phyloP scores from a whole-genome alignment of 306 rosid genomes.

The Astragalus glycyphyllos region DNA sequence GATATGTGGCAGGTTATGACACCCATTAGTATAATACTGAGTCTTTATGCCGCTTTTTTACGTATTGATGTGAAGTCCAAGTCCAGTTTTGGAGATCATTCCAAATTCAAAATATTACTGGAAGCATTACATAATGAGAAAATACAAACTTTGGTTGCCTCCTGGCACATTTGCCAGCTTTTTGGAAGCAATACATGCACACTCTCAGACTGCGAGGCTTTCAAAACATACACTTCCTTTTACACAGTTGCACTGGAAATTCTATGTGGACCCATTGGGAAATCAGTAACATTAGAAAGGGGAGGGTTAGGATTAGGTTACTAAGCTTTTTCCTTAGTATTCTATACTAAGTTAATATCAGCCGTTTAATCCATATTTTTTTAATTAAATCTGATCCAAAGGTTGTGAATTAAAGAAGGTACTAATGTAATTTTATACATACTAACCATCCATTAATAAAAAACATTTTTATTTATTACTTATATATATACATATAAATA shows the following conservation, averaged over 20 bases:
- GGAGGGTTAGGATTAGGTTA: slow-evolving; percentile 61
- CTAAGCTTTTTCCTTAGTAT: no score
- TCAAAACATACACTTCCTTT: slow-evolving; percentile 40
- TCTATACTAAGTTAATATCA: no score
- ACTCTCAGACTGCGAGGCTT: slow-evolving; percentile 42
- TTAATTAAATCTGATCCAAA: no score
- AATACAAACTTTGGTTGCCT: slow-evolving; percentile 51
- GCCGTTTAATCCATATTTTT: no score
- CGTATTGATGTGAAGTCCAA: slow-evolving; percentile 45
- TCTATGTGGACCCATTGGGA: slow-evolving; percentile 73
- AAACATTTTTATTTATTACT: no score
- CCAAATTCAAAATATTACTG: slow-evolving; percentile 50
- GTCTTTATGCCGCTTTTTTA: slow-evolving; percentile 71
- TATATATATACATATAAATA: no score
- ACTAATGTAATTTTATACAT: no score
- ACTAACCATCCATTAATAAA: no score
- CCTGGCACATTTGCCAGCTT: slow-evolving; percentile 49
- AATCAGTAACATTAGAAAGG: slow-evolving; percentile 67
- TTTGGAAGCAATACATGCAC: slow-evolving; percentile 38
- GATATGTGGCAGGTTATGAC: slow-evolving; percentile 55
- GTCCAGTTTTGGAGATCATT: slow-evolving; percentile 48
- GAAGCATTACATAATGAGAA: slow-evolving; percentile 52
- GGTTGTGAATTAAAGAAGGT: no score
- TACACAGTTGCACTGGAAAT: slow-evolving; percentile 66
- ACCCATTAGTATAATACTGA: slow-evolving; percentile 62